Base-by-base conservation (phyloP, 106 monocot genomes). In the Gastrodia elata region DNA sequence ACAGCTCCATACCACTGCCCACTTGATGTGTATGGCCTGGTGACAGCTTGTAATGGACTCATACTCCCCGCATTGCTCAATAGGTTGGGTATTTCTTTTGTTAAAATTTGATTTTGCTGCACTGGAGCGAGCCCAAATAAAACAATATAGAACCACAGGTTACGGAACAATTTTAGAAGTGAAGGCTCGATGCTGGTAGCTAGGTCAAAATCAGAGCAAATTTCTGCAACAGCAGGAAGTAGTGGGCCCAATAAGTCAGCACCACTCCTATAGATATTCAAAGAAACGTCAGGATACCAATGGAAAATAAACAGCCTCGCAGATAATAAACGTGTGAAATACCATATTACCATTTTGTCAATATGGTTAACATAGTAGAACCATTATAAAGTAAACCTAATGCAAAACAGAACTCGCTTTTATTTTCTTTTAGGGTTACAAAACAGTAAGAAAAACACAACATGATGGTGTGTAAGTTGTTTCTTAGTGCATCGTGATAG, bases 71-170 rank as follows among this genome's bases (percentile, higher is more conserved):
- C 22, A 71, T 82, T 88, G 57, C 74, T 82, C 65, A 94, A 72
- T 24, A 79, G 78, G 59, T 86, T 82, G n/a, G 98, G 90, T 39
- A 85, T 68, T 49, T 80, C 77, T 82, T 92, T 98, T 70, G 72
- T n/a, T 70, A 77, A 79, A 34, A 74, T 20, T 70, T 91, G 85
- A 74, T 74, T 91, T 56, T 65, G 80, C 71, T 91, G 93, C 76
- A 91, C 79, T 27, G 90, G 93, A 71, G 98, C 98, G 68, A 98
- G 58, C 42, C 98, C 98, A 90, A 93, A 98, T 71, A 98, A 78
- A 61, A 84, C 98, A 82, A 93, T 83, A 77, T 98, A 98, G 75
- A 93, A 98, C 98, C 98, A 98, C n/a, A 98, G 77, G 58, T 98
- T 98, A 58, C 97, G 88, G 22, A 93, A 98, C 49, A 98, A 74